Conservation (phyloP, 306 rosid species). For the Neltuma alba region DNA sequence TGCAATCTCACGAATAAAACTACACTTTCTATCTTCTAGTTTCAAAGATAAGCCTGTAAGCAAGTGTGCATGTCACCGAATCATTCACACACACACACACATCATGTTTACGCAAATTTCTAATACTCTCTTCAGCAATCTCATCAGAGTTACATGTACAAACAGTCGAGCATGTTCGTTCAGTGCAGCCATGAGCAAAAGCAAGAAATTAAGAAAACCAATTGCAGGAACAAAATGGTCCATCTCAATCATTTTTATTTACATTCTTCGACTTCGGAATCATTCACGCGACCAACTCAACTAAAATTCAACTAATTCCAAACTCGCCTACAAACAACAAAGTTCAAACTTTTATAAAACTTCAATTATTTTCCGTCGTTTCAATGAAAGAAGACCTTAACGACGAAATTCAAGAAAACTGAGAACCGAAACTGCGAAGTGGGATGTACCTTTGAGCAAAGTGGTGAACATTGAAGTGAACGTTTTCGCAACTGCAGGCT, state of each 20-base stretch:
- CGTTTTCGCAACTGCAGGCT: conserved; percentile 39
- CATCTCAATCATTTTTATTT: neutral
- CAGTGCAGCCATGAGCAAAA: neutral
- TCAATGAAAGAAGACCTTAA: neutral
- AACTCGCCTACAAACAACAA: neutral
- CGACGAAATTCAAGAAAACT: neutral
- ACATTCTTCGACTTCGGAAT: neutral
- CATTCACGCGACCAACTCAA: neutral
- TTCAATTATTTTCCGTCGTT: neutral
- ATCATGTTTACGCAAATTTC: neutral
- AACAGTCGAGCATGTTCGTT: conserved; percentile 26
- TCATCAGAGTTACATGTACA: conserved; percentile 11
- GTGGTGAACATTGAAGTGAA: conserved; percentile 39
- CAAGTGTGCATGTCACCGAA: neutral
- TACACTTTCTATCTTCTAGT: neutral
- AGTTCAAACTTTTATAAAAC: neutral
- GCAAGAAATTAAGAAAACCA: neutral
- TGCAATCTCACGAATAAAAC: neutral
- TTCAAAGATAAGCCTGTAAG: neutral
- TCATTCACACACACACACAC: neutral
- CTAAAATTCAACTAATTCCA: neutral
- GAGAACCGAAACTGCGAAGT: neutral
- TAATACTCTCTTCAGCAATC: neutral
- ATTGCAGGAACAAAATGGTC: neutral
- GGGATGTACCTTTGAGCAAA: conserved; percentile 52